Evolutionary conservation across 106 monocot species (phyloP), one percentile per base, ranked within the genome.

Genomic region (Xerophyta viscosa): DNA sequence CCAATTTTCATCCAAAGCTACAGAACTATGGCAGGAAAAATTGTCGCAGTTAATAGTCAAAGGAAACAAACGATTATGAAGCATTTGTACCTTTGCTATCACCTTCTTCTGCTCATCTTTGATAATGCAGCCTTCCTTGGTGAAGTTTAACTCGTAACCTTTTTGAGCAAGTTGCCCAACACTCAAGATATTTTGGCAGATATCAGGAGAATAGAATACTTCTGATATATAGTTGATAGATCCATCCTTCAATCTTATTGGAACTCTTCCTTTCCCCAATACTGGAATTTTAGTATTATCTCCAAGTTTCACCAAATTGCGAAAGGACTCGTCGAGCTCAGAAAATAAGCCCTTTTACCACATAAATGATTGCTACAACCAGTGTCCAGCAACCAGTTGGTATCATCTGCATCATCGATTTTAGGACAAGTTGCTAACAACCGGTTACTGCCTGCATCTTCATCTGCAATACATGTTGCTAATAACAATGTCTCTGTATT

Each of bases 281-380:
- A 58, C 7, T 15, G 17, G 27, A 3, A 41, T 17, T 18, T 58
- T 58, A 3, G 42, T 41, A 3, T 6, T 11, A 44, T 58, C 42
- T 13, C 42, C 58, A 58, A 41, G 42, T 26, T 11, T 29, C 27
- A 36, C 36, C 6, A 1, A 2, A 1, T 12, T 7, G 18, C 14
- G 6, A 1, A n/a, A 8, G 5, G 43, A 26, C 14, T 41, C 39
- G 15, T 58, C 8, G 2, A 58, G 8, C 24, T 58, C 39, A 18
- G 42, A 20, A 12, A 58, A 58, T 5, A 43, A 23, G 24, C 13
- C 17, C 27, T 44, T 41, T 10, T 27, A 14, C 58, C 58, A 58
- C 41, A 42, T 41, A 58, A 27, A 44, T 58, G 42, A 17, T 58
- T 58, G 14, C 58, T 58, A 8, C 5, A 22, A 15, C n/a, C 52